phyloP scores from a whole-genome alignment of 441 rosid species.

The Populus hybrid region DNA sequence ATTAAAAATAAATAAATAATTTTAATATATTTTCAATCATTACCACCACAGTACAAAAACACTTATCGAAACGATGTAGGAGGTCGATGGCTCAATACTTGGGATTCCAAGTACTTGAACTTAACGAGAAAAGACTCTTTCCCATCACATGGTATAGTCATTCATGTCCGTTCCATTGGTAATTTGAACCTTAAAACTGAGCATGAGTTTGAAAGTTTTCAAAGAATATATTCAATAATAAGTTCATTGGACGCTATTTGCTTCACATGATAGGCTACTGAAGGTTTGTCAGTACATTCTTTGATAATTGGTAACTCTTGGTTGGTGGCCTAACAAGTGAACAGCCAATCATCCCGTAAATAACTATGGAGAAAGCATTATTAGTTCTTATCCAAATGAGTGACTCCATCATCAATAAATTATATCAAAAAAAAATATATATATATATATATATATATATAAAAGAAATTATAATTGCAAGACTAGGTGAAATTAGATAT shows the following conservation, averaged over 20 bases:
- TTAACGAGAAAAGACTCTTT: too few species aligned
- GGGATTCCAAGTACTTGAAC: too few species aligned
- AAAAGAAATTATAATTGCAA: too few species aligned
- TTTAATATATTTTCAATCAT: too few species aligned
- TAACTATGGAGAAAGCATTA: neutral
- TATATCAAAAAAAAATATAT: too few species aligned
- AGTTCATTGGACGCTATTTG: neutral
- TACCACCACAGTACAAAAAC: too few species aligned
- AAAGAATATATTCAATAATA: neutral
- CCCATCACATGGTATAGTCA: too few species aligned
- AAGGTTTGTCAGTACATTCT: neutral
- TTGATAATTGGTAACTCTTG: neutral
- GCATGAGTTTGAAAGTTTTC: neutral
- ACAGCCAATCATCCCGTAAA: neutral
- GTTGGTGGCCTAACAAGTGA: slow-evolving; percentile 1
- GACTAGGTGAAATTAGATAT: too few species aligned
- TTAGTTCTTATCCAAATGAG: neutral
- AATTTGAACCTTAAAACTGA: neutral
- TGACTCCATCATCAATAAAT: neutral
- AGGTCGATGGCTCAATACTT: too few species aligned
- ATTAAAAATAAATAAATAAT: too few species aligned
- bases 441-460: neutral
- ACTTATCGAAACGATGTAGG: too few species aligned
- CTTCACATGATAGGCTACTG: neutral
- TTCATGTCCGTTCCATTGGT: neutral